Percentiles rank a stretch among this genome's conserved stretches.
phyloP scores from a whole-genome alignment of 768 basidiomycete species.

The Suillus sp. region DNA sequence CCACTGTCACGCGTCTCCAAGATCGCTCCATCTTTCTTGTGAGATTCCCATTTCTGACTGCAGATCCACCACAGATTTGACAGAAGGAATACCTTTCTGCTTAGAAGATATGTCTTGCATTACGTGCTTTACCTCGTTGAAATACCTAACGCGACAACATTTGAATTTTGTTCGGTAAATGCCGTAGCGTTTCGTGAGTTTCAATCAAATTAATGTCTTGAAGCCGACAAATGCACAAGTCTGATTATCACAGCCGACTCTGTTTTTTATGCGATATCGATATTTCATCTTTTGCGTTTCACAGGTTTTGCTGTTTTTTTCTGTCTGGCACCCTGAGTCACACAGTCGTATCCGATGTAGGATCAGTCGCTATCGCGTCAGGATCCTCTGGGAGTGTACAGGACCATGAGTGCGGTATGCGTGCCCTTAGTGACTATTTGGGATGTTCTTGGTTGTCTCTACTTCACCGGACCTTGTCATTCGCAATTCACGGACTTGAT shows the following conservation, averaged over 20 bases:
- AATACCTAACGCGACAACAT: neutral
- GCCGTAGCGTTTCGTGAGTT: slow-evolving; percentile 1
- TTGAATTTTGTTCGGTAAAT: neutral
- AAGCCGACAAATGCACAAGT: neutral
- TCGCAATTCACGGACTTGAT: neutral
- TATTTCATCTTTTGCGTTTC: neutral
- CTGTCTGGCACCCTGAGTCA: neutral
- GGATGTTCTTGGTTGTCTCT: neutral
- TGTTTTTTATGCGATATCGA: neutral
- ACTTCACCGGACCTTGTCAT: neutral
- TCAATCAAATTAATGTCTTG: neutral
- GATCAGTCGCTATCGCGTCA: neutral
- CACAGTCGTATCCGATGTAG: neutral
- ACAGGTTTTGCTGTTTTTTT: neutral
- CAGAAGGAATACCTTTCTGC: neutral
- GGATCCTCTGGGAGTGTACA: neutral
- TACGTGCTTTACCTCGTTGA: slow-evolving; percentile 9
- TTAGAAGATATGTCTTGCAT: slow-evolving; percentile 6
- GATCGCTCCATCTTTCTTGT: neutral
- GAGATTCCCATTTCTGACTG: neutral
- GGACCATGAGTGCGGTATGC: neutral
- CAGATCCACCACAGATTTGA: neutral
- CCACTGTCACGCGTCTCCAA: neutral
- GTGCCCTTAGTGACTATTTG: neutral
- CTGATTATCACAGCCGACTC: neutral